Evolutionary conservation across 148 eudicot species (phyloP).

Genomic region (Chenopodium album): DNA sequence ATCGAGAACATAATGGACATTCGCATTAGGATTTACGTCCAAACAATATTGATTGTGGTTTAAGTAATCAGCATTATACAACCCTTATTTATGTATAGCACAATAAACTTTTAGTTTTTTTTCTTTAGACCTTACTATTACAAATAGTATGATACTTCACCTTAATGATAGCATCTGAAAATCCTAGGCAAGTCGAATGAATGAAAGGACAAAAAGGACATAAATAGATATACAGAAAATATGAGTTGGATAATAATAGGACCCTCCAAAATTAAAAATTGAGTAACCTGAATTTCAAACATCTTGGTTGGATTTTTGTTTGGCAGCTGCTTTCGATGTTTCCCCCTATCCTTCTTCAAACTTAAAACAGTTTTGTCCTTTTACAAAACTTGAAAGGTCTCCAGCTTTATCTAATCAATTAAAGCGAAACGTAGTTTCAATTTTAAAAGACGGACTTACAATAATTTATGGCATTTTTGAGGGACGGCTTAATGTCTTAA

Average conservation of each 20-base stretch:
- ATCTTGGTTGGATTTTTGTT: slow-evolving; percentile 30
- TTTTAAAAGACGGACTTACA: no score
- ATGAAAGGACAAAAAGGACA: background rate
- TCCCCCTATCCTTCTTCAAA: slow-evolving; percentile 16
- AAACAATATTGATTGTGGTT: no score
- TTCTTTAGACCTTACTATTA: no score
- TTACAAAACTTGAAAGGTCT: background rate
- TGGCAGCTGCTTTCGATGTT: slow-evolving; percentile 14
- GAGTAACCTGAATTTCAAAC: slow-evolving; percentile 6
- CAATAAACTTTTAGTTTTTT: no score
- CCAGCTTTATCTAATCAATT: background rate
- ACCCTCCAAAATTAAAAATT: background rate
- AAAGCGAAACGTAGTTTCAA: background rate
- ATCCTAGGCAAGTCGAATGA: background rate
- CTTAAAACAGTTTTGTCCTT: slow-evolving; percentile 1
- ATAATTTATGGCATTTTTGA: no score
- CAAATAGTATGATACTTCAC: no score
- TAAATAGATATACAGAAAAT: background rate
- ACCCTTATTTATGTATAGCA: no score
- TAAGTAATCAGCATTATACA: no score
- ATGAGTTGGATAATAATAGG: slow-evolving; percentile 23
- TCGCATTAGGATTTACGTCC: no score
- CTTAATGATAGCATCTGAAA: background rate
- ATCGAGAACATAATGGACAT: no score
- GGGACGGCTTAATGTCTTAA: no score